A percentile compares a stretch with the other conserved stretches of the same genome.
phyloP scores from a whole-genome alignment of 495 filamentous ascomycete species.

The Hyaloscypha hepaticicola region DNA sequence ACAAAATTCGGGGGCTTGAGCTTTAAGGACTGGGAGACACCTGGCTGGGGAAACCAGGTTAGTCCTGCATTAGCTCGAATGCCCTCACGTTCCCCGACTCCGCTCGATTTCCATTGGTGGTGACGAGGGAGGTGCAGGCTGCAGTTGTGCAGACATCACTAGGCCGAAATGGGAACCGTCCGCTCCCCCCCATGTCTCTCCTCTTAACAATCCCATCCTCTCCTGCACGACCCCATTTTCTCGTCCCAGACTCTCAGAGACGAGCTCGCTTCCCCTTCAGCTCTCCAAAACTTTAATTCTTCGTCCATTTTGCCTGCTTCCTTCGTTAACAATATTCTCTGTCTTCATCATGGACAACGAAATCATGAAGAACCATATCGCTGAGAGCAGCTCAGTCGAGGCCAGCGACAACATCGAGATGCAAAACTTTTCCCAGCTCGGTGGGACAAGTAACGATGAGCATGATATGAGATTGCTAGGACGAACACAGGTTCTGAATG shows the following conservation, averaged over 20 bases:
- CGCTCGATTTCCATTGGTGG: not conserved
- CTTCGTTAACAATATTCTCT: not conserved
- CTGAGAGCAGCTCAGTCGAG: not conserved
- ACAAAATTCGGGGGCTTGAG: not conserved
- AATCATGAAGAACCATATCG: not conserved
- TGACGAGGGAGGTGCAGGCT: not conserved
- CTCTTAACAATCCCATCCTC: too few species aligned
- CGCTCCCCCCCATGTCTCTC: not conserved
- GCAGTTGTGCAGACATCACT: not conserved
- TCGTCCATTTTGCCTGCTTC: not conserved
- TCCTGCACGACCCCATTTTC: not conserved
- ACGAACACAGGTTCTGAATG: conserved; percentile 3
- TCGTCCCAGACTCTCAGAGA: not conserved
- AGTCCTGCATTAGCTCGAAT: not conserved
- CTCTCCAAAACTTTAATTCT: not conserved
- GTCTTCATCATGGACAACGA: not conserved
- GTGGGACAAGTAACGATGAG: not conserved
- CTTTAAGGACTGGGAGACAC: not conserved
- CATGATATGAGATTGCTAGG: not conserved
- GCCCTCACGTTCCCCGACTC: not conserved
- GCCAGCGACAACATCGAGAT: not conserved
- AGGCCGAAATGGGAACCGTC: not conserved
- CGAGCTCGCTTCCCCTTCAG: not conserved
- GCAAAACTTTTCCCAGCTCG: not conserved
- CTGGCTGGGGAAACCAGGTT: not conserved